phyloP scores from a whole-genome alignment of 2,329 filamentous ascomycete genomes.

The Diaporthe vexans region DNA sequence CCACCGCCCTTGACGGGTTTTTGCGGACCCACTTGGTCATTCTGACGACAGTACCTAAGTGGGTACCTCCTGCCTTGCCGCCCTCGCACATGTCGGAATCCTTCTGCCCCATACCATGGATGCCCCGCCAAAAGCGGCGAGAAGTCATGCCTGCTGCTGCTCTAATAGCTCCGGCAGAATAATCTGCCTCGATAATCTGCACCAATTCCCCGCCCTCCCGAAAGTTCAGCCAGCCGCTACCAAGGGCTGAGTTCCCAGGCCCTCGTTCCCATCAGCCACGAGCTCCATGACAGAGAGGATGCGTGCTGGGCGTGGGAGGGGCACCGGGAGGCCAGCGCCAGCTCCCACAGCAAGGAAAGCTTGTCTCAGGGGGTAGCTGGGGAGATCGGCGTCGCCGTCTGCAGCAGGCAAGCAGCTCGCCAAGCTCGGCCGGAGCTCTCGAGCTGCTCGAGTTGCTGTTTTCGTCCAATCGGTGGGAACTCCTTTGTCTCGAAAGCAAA shows the following conservation, averaged over 20 bases:
- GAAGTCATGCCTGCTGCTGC: neutral
- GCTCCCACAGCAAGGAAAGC: constrained; percentile 25
- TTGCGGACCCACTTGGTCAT: constrained; percentile 31
- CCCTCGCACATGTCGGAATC: constrained; percentile 19
- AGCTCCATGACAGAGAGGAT: neutral
- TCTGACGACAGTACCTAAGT: constrained; percentile 24
- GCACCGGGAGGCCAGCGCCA: constrained; percentile 1
- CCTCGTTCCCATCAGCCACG: neutral
- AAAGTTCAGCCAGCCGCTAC: neutral
- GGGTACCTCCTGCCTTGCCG: constrained; percentile 19
- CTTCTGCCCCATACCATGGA: neutral
- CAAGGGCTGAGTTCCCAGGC: neutral
- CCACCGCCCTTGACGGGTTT: constrained; percentile 20
- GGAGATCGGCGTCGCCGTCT: constrained; percentile 40
- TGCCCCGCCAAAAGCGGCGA: constrained; percentile 37
- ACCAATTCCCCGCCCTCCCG: neutral
- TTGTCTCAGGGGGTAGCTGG: constrained; percentile 40
- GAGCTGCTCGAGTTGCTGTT: constrained; percentile 23
- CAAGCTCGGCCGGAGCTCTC: constrained; percentile 34
- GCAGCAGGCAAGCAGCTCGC: constrained; percentile 35
- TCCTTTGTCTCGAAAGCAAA: constrained; percentile 23
- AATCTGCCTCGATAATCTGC: constrained; percentile 5
- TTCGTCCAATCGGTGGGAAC: constrained; percentile 29
- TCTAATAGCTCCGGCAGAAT: constrained; percentile 16
- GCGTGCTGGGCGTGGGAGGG: neutral